Percentiles rank a stretch among this genome's conserved stretches.
Evolutionary conservation across 2,329 filamentous ascomycete species (phyloP).

Genomic region (Ceratocystis eucalypticola): DNA sequence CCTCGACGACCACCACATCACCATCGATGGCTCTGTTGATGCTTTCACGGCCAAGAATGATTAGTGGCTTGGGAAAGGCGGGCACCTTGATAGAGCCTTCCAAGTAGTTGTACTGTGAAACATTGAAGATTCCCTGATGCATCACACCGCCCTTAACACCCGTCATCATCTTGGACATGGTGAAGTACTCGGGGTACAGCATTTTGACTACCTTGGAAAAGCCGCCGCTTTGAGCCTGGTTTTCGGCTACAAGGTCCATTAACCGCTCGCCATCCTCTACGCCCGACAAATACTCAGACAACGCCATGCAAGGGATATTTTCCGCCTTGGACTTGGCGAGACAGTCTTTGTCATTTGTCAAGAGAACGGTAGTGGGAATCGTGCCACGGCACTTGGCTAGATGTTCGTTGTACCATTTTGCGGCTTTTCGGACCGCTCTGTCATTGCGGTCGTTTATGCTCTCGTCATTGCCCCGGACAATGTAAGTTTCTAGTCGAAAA

Average conservation of each 20-base stretch:
- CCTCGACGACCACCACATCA: constrained; percentile 83
- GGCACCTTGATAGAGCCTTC: constrained; percentile 85
- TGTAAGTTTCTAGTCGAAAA: constrained; percentile 83
- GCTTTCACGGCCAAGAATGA: constrained; percentile 84
- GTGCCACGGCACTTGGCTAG: constrained; percentile 49
- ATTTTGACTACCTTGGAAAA: constrained; percentile 48
- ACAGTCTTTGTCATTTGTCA: constrained; percentile 86
- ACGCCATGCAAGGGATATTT: constrained; percentile 52
- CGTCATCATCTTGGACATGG: constrained; percentile 85
- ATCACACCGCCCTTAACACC: constrained; percentile 77
- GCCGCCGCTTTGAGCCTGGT: constrained; percentile 51
- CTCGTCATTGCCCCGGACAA: constrained; percentile 61
- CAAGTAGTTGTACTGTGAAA: constrained; percentile 95
- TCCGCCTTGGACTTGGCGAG: constrained; percentile 68
- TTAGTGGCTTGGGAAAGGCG: constrained; percentile 74
- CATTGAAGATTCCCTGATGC: constrained; percentile 90
- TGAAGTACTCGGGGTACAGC: constrained; percentile 81
- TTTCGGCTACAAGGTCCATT: constrained; percentile 83
- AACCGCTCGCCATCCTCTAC: constrained; percentile 74
- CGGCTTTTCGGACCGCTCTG: constrained; percentile 71
- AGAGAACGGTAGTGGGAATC: constrained; percentile 71
- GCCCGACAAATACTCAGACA: constrained; percentile 66
- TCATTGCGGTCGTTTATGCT: constrained; percentile 96
- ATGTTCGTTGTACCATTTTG: constrained; percentile 83
- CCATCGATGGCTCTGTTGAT: constrained; percentile 90